These are phyloP conservation scores for Verticillium dahliae DNA, from an alignment of 2,329 filamentous ascomycete species.

Conservation along the genomic window DNA sequence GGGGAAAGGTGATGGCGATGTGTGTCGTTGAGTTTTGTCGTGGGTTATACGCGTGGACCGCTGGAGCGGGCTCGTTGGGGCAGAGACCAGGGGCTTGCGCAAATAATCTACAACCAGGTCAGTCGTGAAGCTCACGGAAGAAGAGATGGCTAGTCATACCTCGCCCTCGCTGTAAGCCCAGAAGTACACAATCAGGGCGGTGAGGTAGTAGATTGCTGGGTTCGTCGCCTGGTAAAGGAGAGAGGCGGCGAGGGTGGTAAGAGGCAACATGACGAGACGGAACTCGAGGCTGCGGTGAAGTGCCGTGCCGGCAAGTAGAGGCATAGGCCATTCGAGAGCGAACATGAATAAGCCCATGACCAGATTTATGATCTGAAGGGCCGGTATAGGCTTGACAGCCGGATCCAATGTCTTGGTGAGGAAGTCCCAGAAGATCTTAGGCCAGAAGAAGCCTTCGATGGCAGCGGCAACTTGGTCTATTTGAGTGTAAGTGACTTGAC, in stretches of 20 bases:
- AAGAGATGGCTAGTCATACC: conserved; percentile 45
- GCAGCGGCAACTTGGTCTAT: conserved; percentile 81
- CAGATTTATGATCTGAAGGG: conserved; percentile 86
- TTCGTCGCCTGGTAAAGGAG: conserved; percentile 92
- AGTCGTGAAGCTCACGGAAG: not conserved
- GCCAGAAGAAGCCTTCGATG: conserved; percentile 91
- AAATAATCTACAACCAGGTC: not conserved
- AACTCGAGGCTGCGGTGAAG: conserved; percentile 86
- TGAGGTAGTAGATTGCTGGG: conserved; percentile 82
- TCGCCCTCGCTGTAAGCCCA: conserved; percentile 98
- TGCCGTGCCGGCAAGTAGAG: conserved; percentile 65
- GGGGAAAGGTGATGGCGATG: not conserved
- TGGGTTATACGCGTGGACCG: conserved; percentile 1
- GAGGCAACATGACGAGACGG: conserved; percentile 73
- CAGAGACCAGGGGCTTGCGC: conserved; percentile 61
- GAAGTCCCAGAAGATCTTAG: conserved; percentile 98
- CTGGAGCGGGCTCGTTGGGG: conserved; percentile 43
- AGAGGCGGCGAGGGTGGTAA: conserved; percentile 66
- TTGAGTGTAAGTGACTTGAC: conserved; percentile 17
- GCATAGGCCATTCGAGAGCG: conserved; percentile 86
- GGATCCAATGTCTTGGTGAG: conserved; percentile 82
- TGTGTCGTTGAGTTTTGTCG: not conserved
- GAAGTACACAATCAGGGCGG: conserved; percentile 83
- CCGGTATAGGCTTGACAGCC: conserved; percentile 79
- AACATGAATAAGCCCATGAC: conserved; percentile 72